Conservation (phyloP, 1,284 basidiomycete species). For the Ceraceosorus guamensis region DNA sequence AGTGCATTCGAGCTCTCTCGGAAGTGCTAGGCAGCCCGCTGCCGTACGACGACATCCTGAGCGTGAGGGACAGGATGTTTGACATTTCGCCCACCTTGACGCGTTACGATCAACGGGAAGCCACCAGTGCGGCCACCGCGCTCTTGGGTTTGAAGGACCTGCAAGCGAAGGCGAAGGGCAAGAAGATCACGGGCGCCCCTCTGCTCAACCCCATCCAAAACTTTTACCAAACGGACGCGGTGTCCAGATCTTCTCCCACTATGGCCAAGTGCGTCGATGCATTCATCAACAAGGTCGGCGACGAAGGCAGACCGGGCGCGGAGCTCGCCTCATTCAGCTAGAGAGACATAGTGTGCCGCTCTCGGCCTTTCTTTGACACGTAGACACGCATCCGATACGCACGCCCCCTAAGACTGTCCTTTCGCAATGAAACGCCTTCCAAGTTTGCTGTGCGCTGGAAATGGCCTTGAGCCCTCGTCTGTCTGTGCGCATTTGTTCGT, state of each 20-base stretch:
- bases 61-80: conserved; percentile 88
- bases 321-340: too few relatives aligned
- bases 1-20: conserved; percentile 91
- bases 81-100: conserved; percentile 87
- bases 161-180: background rate
- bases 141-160: conserved; percentile 34
- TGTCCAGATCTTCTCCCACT: conserved; percentile 52
- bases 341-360: too few relatives aligned
- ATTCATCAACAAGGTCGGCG: conserved; percentile 17
- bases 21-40: conserved; percentile 72
- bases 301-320: too few relatives aligned
- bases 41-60: conserved; percentile 85
- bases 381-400: too few relatives aligned
- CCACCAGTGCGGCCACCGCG: conserved; percentile 55
- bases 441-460: too few relatives aligned
- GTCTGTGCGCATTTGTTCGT: too few relatives aligned
- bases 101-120: conserved; percentile 78
- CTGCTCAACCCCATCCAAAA: conserved; percentile 79
- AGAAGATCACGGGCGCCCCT: conserved; percentile 48
- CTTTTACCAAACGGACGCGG: conserved; percentile 91
- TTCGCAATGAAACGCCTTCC: too few relatives aligned
- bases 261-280: conserved; percentile 43
- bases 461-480: too few relatives aligned
- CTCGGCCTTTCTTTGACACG: too few relatives aligned
- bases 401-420: too few relatives aligned